These are phyloP conservation scores for Monilinia vaccinii-corymbosi DNA, from an alignment of 2,329 filamentous ascomycete genomes.

Conservation along the genomic window DNA sequence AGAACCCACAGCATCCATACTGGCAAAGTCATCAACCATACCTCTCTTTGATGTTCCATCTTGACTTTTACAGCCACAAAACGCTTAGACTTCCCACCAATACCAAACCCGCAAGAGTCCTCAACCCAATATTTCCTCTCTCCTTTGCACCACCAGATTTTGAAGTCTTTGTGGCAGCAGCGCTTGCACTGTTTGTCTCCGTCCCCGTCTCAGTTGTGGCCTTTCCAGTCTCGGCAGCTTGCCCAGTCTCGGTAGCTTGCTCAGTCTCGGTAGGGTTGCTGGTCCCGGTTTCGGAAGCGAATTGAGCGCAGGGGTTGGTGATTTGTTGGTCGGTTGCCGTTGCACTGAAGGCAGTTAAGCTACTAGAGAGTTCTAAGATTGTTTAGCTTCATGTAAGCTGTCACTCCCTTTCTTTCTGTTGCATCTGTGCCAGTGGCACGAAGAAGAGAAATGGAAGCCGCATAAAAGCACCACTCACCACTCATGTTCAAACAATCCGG, in stretches of 20 bases:
- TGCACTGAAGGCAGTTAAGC: not conserved
- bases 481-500: not conserved
- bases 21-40: not conserved
- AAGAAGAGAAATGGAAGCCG: not conserved
- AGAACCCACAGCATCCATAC: not conserved
- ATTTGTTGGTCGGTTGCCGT: not conserved
- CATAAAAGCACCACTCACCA: not conserved
- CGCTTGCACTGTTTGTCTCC: not conserved
- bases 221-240: not conserved
- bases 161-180: not conserved
- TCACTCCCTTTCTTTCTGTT: not conserved
- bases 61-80: conserved; percentile 3
- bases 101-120: not conserved
- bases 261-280: not conserved
- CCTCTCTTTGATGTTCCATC: not conserved
- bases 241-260: not conserved
- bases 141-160: not conserved
- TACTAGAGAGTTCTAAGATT: not conserved
- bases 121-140: not conserved
- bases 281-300: not conserved
- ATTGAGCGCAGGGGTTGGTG: conserved; percentile 6
- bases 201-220: not conserved
- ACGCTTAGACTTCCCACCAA: not conserved
- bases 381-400: not conserved
- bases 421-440: not conserved